phyloP scores from a whole-genome alignment of 2,329 filamentous ascomycete species.

The Cladosporium sp. region DNA sequence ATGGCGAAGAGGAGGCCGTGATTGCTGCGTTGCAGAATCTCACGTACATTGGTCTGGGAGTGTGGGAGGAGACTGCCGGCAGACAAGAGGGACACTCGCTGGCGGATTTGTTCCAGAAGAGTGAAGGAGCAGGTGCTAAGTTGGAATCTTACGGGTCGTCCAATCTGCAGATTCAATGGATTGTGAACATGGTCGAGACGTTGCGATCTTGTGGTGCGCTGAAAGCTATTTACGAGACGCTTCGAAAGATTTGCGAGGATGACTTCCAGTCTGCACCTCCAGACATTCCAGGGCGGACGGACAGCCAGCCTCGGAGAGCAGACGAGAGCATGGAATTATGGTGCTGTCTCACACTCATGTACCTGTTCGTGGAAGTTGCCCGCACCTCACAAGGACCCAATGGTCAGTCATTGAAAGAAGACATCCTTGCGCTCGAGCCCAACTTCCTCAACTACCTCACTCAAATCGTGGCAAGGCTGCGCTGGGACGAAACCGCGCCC shows the following conservation, averaged over 20 bases:
- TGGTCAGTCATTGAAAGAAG: slow-evolving; percentile 30
- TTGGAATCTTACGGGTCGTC: slow-evolving; percentile 37
- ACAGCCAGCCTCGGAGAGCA: slow-evolving; percentile 28
- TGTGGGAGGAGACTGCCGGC: slow-evolving; percentile 53
- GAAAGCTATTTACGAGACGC: slow-evolving; percentile 41
- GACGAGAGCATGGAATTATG: slow-evolving; percentile 46
- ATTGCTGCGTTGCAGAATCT: slow-evolving; percentile 43
- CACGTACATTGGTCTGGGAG: slow-evolving; percentile 49
- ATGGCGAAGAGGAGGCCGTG: slow-evolving; percentile 36
- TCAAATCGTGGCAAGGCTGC: slow-evolving; percentile 51
- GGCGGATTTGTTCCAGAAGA: slow-evolving; percentile 29
- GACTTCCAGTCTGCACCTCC: slow-evolving; percentile 28
- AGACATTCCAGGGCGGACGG: slow-evolving; percentile 28
- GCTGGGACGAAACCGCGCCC: slow-evolving; percentile 61
- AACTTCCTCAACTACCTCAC: slow-evolving; percentile 72
- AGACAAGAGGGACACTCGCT: slow-evolving; percentile 29
- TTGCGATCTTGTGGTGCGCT: slow-evolving; percentile 44
- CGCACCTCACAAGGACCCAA: slow-evolving; percentile 32
- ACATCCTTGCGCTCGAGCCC: slow-evolving; percentile 49
- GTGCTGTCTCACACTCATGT: slow-evolving; percentile 52
- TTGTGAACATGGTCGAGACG: slow-evolving; percentile 46
- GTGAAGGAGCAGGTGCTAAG: slow-evolving; percentile 31
- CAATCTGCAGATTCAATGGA: slow-evolving; percentile 46
- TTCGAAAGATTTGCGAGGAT: slow-evolving; percentile 36
- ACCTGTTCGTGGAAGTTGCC: slow-evolving; percentile 51